A percentile compares a stretch with the other conserved stretches of the same genome.
Evolutionary conservation across 139 green algal genomes (phyloP).

Genomic region (Chloropicon primus): DNA sequence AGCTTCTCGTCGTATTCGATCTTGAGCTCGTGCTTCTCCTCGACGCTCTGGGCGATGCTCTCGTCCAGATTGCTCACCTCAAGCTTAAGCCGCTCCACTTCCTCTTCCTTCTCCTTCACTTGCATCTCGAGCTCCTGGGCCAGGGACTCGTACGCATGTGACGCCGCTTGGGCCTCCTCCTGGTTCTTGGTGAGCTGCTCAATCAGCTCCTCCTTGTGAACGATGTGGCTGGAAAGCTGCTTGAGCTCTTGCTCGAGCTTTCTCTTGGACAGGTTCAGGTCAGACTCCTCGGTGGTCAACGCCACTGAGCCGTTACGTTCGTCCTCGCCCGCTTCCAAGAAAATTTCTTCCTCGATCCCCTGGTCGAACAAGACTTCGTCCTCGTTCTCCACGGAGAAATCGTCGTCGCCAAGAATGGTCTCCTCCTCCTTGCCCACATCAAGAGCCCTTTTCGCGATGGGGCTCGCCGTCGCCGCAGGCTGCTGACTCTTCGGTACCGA

Average conservation of each 20-base stretch:
- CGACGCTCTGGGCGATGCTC: constrained; percentile 1
- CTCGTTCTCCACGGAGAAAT: not conserved
- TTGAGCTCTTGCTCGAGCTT: constrained; percentile 5
- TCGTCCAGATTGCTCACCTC: constrained; percentile 5
- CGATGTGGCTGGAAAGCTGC: constrained; percentile 9
- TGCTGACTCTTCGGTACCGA: no score
- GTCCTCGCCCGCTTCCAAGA: not conserved
- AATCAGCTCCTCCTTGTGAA: constrained; percentile 14
- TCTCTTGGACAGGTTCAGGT: not conserved
- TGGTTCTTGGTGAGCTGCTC: not conserved
- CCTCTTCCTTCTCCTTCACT: constrained; percentile 4
- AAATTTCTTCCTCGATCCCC: not conserved
- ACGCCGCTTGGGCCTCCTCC: constrained; percentile 13
- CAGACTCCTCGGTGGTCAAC: not conserved
- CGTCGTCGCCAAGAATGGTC: not conserved
- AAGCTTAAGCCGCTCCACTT: constrained; percentile 7
- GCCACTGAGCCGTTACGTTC: not conserved
- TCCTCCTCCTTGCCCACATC: not conserved
- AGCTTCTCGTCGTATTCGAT: constrained; percentile 2
- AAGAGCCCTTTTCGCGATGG: no score
- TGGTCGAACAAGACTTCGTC: not conserved
- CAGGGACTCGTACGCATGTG: constrained; percentile 11
- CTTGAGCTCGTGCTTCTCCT: constrained; percentile 6
- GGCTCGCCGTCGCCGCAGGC: no score
- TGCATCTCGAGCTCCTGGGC: constrained; percentile 13